Evolutionary conservation across 306 rosid species (phyloP).

Genomic region (Pachyrhizus erosus): DNA sequence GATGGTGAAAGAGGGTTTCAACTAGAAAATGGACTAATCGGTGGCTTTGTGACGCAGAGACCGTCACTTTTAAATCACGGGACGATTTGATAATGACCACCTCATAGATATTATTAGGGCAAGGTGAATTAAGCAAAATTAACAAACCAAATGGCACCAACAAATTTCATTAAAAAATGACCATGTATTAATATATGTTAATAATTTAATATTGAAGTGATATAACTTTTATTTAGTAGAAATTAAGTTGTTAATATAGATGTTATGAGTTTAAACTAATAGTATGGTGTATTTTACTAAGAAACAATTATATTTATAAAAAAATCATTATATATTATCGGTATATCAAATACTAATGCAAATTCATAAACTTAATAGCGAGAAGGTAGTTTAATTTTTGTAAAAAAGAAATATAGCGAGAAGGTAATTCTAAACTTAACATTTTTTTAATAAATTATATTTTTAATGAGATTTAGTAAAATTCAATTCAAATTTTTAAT

Average conservation of each 20-base stretch:
- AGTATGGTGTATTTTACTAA: not conserved
- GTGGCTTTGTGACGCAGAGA: constrained; percentile 43
- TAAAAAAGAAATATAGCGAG: not conserved
- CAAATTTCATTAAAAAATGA: not conserved
- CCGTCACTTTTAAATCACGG: constrained; percentile 45
- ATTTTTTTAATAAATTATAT: not conserved
- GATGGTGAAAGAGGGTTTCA: constrained; percentile 34
- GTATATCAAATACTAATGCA: not conserved
- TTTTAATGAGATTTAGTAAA: not conserved
- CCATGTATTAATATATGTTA: not conserved
- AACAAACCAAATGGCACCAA: not conserved
- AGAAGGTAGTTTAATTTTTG: not conserved
- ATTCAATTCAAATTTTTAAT: not conserved
- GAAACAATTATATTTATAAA: not conserved
- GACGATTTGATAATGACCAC: constrained; percentile 18
- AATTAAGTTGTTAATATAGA: not conserved
- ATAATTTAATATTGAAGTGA: not conserved
- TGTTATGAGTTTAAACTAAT: not conserved
- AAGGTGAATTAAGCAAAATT: not conserved
- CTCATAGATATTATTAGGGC: not conserved
- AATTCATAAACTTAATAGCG: no score
- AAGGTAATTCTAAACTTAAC: not conserved
- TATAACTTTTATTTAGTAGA: not conserved
- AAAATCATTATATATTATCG: not conserved
- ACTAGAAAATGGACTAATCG: constrained; percentile 46